Conservation (phyloP, 768 basidiomycete species). For the Clavulina sp. region DNA sequence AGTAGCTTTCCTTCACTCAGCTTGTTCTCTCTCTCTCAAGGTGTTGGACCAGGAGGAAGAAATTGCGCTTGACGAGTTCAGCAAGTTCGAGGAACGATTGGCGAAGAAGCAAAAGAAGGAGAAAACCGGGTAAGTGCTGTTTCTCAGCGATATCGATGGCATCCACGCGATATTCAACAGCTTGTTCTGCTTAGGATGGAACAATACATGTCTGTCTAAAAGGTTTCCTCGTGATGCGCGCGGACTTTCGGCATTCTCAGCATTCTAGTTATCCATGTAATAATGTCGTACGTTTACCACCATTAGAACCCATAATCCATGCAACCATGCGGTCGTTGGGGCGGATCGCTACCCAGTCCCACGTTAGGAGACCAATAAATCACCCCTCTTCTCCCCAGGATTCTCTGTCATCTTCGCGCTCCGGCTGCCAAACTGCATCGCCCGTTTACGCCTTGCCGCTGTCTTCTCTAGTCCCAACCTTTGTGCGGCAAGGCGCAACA, state of each 20-base stretch:
- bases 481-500: slow-evolving; percentile 53
- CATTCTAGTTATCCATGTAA: no score
- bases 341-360: no score
- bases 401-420: slow-evolving; percentile 66
- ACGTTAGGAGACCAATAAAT: no score
- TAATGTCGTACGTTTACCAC: no score
- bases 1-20: not conserved
- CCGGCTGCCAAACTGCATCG: slow-evolving; percentile 93
- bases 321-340: no score
- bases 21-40: slow-evolving; percentile 24
- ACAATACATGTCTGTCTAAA: slow-evolving; percentile 64
- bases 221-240: no score
- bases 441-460: slow-evolving; percentile 65
- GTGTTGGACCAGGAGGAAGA: slow-evolving; percentile 79
- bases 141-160: not conserved
- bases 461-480: slow-evolving; percentile 63
- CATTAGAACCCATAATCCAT: no score
- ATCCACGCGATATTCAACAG: not conserved
- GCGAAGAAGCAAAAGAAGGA: slow-evolving; percentile 24
- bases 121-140: not conserved
- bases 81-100: slow-evolving; percentile 65
- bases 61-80: slow-evolving; percentile 74
- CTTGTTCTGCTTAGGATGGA: slow-evolving; percentile 34
- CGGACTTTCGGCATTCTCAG: no score
- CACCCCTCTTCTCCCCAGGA: slow-evolving; percentile 12